Evolutionary conservation across 2,329 filamentous ascomycete species (phyloP).

Genomic region (Exophiala aquamarina): DNA sequence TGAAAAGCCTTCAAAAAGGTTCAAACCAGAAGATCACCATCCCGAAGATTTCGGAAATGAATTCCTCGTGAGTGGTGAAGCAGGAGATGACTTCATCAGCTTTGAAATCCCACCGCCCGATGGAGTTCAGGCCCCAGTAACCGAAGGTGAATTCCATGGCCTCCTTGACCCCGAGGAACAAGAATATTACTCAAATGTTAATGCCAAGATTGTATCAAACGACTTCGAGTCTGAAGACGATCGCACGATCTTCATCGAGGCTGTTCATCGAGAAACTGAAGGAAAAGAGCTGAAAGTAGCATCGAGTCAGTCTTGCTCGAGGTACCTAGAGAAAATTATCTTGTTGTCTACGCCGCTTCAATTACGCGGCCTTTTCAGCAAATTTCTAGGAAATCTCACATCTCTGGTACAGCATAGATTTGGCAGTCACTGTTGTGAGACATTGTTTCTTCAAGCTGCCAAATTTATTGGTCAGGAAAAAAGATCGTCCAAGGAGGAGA

Average conservation of each 20-base stretch:
- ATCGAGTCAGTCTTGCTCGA: constrained; percentile 91
- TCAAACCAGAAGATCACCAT: constrained; percentile 34
- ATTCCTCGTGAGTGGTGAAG: constrained; percentile 21
- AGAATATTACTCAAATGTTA: constrained; percentile 89
- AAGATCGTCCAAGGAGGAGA: constrained; percentile 33
- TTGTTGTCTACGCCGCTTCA: constrained; percentile 74
- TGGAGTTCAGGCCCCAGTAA: constrained; percentile 20
- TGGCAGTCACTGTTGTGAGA: constrained; percentile 95
- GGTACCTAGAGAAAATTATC: constrained; percentile 88
- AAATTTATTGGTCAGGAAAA: constrained; percentile 66
- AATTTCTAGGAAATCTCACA: constrained; percentile 82
- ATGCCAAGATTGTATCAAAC: constrained; percentile 86
- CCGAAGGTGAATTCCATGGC: constrained; percentile 80
- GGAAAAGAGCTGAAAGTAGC: constrained; percentile 96
- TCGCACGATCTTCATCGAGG: constrained; percentile 69
- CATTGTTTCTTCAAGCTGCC: constrained; percentile 81
- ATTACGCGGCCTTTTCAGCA: constrained; percentile 82
- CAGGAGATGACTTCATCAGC: constrained; percentile 41
- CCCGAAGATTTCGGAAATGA: constrained; percentile 24
- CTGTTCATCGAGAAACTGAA: constrained; percentile 80
- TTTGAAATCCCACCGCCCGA: constrained; percentile 29
- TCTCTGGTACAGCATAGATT: constrained; percentile 93
- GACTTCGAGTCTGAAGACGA: constrained; percentile 78
- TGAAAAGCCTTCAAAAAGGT: constrained; percentile 39
- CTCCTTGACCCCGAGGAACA: constrained; percentile 91